Conservation (phyloP, 139 green algal genomes). For the Volvox africanus region DNA sequence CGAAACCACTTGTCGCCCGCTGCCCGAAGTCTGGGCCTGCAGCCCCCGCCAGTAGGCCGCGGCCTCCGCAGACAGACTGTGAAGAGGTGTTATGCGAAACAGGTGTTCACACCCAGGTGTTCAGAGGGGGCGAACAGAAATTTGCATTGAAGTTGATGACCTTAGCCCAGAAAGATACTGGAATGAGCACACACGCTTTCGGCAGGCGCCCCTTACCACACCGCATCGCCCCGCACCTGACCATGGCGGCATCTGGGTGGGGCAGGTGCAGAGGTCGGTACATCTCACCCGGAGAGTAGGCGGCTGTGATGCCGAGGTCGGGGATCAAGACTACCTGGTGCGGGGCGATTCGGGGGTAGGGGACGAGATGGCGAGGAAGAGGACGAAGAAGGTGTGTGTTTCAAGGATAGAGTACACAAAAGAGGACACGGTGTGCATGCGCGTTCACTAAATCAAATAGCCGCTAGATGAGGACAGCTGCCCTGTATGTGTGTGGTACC, state of each 20-base stretch:
- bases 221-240: constrained; percentile 37
- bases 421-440: too few species aligned
- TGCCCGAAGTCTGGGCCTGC: constrained; percentile 35
- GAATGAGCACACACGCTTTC: too few species aligned
- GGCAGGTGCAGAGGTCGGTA: constrained; percentile 51
- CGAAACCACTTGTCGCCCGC: not conserved
- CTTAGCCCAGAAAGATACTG: too few species aligned
- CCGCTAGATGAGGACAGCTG: too few species aligned
- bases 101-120: too few species aligned
- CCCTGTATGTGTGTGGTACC: too few species aligned
- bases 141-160: too few species aligned
- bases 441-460: too few species aligned
- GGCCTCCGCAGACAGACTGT: constrained; percentile 53
- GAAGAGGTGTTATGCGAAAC: not conserved
- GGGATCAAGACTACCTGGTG: constrained; percentile 55
- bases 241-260: constrained; percentile 31
- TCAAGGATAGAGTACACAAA: too few species aligned
- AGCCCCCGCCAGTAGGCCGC: constrained; percentile 63
- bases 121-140: too few species aligned
- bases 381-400: too few species aligned
- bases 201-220: too few species aligned
- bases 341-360: not conserved
- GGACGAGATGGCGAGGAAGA: not conserved
- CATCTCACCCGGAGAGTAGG: not conserved
- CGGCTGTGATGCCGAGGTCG: constrained; percentile 40